These are phyloP conservation scores for Hypoxylon crocopeplum DNA, from an alignment of 495 filamentous ascomycete genomes.

Conservation along the genomic window DNA sequence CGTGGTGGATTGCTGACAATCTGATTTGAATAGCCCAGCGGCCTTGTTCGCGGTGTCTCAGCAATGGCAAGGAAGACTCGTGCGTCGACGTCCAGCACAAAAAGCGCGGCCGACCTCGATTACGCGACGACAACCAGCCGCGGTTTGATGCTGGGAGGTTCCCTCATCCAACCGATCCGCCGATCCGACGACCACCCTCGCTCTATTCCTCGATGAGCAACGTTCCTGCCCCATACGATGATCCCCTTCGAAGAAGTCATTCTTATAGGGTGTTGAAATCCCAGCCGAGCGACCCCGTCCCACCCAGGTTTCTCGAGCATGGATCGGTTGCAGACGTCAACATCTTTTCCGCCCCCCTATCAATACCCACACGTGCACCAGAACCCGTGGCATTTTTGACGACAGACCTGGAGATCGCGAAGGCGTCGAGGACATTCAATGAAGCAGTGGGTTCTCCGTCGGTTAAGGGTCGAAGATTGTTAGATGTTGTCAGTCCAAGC, in stretches of 20 bases:
- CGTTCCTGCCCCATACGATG: conserved; percentile 44
- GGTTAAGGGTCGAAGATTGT: conserved; percentile 51
- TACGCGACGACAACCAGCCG: conserved; percentile 78
- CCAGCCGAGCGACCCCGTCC: conserved; percentile 55
- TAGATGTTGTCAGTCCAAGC: conserved; percentile 53
- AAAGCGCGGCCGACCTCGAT: conserved; percentile 88
- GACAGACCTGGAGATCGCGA: conserved; percentile 61
- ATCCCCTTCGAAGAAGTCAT: conserved; percentile 56
- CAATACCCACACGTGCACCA: conserved; percentile 47
- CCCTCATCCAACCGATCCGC: conserved; percentile 47
- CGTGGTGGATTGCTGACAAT: conserved; percentile 26
- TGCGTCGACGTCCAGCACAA: conserved; percentile 97
- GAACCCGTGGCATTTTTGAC: conserved; percentile 63
- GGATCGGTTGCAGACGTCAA: conserved; percentile 52
- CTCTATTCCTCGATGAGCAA: conserved; percentile 47
- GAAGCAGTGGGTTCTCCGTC: conserved; percentile 55
- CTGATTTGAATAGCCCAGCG: conserved; percentile 58
- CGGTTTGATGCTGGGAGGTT: conserved; percentile 60
- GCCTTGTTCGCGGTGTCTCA: conserved; percentile 67
- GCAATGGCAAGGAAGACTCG: conserved; percentile 75
- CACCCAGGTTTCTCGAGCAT: conserved; percentile 56
- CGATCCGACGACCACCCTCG: conserved; percentile 54
- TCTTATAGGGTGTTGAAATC: conserved; percentile 67
- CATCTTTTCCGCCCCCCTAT: conserved; percentile 53
- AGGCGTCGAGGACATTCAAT: conserved; percentile 57